phyloP scores from a whole-genome alignment of 163 green algal species.

The Coccomyxa subellipsoidea region DNA sequence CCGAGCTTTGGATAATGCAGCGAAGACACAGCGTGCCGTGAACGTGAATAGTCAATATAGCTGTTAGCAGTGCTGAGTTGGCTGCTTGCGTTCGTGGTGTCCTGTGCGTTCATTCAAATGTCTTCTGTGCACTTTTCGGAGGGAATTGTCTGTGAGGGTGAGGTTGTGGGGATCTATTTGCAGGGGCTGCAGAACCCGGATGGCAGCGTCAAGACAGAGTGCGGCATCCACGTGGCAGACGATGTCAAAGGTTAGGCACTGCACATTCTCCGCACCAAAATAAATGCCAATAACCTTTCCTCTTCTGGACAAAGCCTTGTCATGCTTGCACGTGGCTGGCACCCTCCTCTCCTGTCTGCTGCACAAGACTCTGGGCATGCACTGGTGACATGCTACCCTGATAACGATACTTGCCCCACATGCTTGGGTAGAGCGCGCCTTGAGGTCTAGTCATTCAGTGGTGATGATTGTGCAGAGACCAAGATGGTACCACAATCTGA shows the following conservation, averaged over 20 bases:
- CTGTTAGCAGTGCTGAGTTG: neutral
- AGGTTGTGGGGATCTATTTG: neutral
- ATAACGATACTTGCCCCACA: no score
- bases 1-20: neutral
- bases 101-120: neutral
- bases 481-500: no score
- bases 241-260: neutral
- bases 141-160: neutral
- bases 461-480: neutral
- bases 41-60: neutral
- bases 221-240: slow-evolving; percentile 41
- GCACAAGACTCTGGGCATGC: no score
- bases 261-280: no score
- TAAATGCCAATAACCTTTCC: no score
- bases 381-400: no score
- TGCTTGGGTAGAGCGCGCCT: no score
- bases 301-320: no score
- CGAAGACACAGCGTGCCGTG: neutral
- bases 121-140: neutral
- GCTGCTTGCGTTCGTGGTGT: neutral
- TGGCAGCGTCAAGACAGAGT: slow-evolving; percentile 52
- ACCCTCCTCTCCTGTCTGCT: no score
- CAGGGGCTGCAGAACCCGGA: slow-evolving; percentile 49
- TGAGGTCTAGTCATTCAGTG: neutral
- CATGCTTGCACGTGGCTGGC: no score